Base-by-base conservation (phyloP, 2,329 filamentous ascomycete species). In the Aspergillus sp. region DNA sequence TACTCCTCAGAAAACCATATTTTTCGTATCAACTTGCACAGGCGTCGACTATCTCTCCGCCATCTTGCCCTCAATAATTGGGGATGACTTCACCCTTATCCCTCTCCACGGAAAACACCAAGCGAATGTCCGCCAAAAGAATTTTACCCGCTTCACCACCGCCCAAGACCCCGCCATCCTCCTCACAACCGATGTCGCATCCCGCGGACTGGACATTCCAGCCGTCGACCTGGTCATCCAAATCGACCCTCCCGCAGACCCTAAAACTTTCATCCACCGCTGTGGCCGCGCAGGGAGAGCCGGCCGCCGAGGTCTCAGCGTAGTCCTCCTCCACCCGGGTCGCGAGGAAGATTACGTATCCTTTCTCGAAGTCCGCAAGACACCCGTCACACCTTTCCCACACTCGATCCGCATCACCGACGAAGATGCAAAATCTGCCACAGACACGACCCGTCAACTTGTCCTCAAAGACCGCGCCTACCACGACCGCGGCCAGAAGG, bases 21-120 rank as follows among this genome's bases (percentile, higher is more conserved):
- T 96, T 45, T 98, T 96, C 63, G 76, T 97, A 26, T 94, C 90
- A 0, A 96, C 91, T 2, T 96, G 93, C 64, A 90, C 89, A 30
- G 86, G 87, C 0, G 93, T 98, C 50, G 91, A 97, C 66, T 97
- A 97, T 69, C 94, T 94, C 64, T 82, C 90, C 50, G 79, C 88
- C 55, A 73, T 94, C 4, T 74, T 98, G 1, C 86, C 87, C 0
- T 68, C 76, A 2, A 70, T 96, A 4, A 71, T 98, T 0, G 85
- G 85, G 1, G 66, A 76, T 6, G 57, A 64, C n/a, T 87, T 88
- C 58, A 72, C 79, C 0, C 71, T 95, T 3, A 78, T 95, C 5
- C 85, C 90, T 0, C 74, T 98, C 0, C 93, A 98, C 60, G 93
- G 93, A 33, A 96, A 97, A 65, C 87, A 95, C 53, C 85, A 87